These are phyloP conservation scores for Cladophialophora chaetospira DNA, from an alignment of 2,329 filamentous ascomycete genomes.

Conservation along the genomic window DNA sequence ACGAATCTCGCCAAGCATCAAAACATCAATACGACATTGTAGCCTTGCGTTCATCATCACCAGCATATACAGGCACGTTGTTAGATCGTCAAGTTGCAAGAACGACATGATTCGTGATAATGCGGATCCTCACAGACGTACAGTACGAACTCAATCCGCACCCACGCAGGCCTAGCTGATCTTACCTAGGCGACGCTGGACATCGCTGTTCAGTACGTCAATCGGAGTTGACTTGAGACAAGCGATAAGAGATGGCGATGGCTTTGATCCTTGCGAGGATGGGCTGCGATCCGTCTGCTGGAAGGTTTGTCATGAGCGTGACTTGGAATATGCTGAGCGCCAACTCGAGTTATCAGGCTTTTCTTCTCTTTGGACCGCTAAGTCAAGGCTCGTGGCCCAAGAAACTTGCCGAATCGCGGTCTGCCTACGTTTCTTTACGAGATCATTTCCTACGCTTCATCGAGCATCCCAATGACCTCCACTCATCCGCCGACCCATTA, in stretches of 20 bases:
- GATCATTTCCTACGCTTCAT: slow-evolving; percentile 79
- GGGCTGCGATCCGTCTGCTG: slow-evolving; percentile 86
- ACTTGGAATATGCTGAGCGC: slow-evolving; percentile 5
- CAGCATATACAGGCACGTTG: background rate
- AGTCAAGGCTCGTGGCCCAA: slow-evolving; percentile 68
- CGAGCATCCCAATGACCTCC: slow-evolving; percentile 78
- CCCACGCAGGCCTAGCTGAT: background rate
- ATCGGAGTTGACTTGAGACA: slow-evolving; percentile 64
- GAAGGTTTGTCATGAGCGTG: slow-evolving; percentile 63
- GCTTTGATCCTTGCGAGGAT: slow-evolving; percentile 65
- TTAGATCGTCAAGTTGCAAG: background rate
- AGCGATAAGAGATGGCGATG: slow-evolving; percentile 62
- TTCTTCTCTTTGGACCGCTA: slow-evolving; percentile 73
- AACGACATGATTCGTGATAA: slow-evolving; percentile 36
- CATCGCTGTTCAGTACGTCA: slow-evolving; percentile 59
- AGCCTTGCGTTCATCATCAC: background rate
- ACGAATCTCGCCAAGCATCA: slow-evolving; percentile 1
- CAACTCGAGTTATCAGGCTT: slow-evolving; percentile 58
- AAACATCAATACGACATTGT: no score
- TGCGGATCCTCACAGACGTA: slow-evolving; percentile 59
- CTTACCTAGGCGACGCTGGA: slow-evolving; percentile 57
- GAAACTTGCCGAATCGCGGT: slow-evolving; percentile 67
- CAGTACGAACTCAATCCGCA: slow-evolving; percentile 47
- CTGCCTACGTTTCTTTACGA: slow-evolving; percentile 71
- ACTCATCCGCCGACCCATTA: slow-evolving; percentile 76